Base-by-base conservation (phyloP, 2,329 filamentous ascomycete species). In the Ophiostoma pallidulum region DNA sequence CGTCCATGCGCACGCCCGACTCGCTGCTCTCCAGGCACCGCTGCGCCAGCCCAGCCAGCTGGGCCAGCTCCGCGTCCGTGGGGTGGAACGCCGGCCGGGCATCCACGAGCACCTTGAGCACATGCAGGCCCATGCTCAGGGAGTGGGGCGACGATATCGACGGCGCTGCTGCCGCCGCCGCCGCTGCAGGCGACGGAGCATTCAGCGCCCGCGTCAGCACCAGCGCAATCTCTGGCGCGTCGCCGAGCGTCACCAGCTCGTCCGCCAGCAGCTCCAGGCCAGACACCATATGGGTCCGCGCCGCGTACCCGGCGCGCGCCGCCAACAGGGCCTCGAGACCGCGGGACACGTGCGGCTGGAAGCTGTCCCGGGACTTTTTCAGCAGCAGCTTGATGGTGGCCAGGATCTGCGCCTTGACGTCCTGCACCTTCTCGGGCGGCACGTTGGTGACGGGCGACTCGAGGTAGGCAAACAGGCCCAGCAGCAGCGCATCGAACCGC, bases 371-470 rank as follows among this genome's bases (percentile, higher is more conserved):
- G 58, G 84, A 76, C 59, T 81, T 75, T 54, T 79, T 79, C 13
- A 89, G 74, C 46, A 91, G 73, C 4, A 86, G 73, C 59, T 84
- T 82, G 59, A 89, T 79, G 1, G 85, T 86, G 2, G 80, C 78
- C 10, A 90, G 68, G 18, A 84, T 80, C 63, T 90, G 86, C 6
- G 82, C 78, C 63, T 86, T 86, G 49, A 86, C 71, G 54, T 86
- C 83, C 56, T 82, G 78, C 3, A 75, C 73, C 65, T 86, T 88
- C 53, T 84, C 77, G 1, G 78, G 64, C 4, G 76, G 59, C 0
- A 80, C 61, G 39, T 73, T 74, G 2, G 66, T 54, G 5, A 80
- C 62, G 3, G 76, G 75, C 18, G 78, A 74, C 60, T 86, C 77
- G 22, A 90, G 75, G 59, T 84, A 90, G 41, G 80, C 77, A 51